A percentile compares a stretch with the other conserved stretches of the same genome.
phyloP scores from a whole-genome alignment of 148 eudicot genomes.

The Selenicereus undatus region DNA sequence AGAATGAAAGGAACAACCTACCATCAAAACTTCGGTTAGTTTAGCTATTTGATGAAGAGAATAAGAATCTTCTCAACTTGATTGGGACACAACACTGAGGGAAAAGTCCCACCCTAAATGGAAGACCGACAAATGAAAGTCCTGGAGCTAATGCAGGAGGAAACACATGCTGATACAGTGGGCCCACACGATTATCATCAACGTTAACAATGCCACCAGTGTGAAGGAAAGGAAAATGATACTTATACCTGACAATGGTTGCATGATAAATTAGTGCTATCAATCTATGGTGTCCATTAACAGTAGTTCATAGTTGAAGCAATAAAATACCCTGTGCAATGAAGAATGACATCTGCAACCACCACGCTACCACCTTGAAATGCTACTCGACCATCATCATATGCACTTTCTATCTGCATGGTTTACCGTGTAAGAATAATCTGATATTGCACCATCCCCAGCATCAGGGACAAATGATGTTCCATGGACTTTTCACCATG shows the following conservation, averaged over 20 bases:
- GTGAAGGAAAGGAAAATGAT: constrained; percentile 77
- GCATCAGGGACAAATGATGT: constrained; percentile 13
- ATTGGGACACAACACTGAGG: neutral
- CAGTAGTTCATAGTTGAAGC: neutral
- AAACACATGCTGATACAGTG: constrained; percentile 86
- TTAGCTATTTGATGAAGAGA: neutral
- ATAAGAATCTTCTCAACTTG: neutral
- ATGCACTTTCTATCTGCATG: constrained; percentile 64
- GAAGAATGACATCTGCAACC: constrained; percentile 70
- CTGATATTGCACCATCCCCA: constrained; percentile 4
- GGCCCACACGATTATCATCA: constrained; percentile 89
- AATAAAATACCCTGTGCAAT: constrained; percentile 79
- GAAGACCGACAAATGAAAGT: constrained; percentile 86
- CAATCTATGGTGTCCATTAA: neutral
- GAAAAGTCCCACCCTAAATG: constrained; percentile 61
- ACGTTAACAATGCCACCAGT: constrained; percentile 52
- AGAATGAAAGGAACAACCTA: constrained; percentile 77
- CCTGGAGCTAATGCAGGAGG: constrained; percentile 85
- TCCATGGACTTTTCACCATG: constrained; percentile 9
- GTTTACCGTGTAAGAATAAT: constrained; percentile 16
- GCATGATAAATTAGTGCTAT: neutral
- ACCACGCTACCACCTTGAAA: constrained; percentile 58
- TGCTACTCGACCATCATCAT: constrained; percentile 57
- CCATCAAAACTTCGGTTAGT: neutral
- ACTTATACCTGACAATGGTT: constrained; percentile 63